Evolutionary conservation across 208 protist genomes (phyloP).

Genomic region (Herpetomonas tarakana): DNA sequence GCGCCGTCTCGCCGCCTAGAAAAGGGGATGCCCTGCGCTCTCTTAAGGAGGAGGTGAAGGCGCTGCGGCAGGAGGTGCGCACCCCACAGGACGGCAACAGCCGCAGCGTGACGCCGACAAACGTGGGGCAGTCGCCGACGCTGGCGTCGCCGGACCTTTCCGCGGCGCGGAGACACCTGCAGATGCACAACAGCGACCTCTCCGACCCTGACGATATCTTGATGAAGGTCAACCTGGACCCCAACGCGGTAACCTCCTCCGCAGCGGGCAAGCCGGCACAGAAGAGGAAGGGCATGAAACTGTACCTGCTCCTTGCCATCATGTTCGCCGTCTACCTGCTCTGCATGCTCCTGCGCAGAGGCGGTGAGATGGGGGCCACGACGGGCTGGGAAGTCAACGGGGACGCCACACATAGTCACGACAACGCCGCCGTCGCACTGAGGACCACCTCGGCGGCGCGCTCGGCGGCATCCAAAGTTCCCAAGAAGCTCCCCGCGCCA

Average conservation of each 20-base stretch:
- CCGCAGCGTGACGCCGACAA: neutral
- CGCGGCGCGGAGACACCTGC: neutral
- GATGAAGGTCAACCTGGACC: constrained; percentile 12
- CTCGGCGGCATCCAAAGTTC: too few species aligned
- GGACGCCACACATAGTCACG: neutral
- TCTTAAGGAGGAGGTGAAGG: constrained; percentile 28
- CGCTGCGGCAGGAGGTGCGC: neutral
- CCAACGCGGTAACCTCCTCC: neutral
- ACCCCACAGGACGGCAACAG: neutral
- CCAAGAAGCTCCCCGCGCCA: neutral
- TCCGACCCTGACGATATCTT: constrained; percentile 4
- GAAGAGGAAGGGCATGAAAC: constrained; percentile 25
- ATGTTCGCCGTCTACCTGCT: constrained; percentile 39
- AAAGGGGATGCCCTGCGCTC: constrained; percentile 43
- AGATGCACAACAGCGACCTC: neutral
- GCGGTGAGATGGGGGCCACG: neutral
- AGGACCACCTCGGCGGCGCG: too few species aligned
- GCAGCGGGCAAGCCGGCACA: neutral
- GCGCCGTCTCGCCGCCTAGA: neutral
- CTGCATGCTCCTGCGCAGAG: constrained; percentile 14
- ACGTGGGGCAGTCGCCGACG: neutral
- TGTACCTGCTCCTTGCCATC: constrained; percentile 26
- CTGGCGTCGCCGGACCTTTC: neutral
- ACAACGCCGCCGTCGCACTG: too few species aligned
- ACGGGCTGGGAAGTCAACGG: neutral